These are phyloP conservation scores for Salinomyces thailandicus DNA, from an alignment of 2,329 filamentous ascomycete genomes.

Conservation along the genomic window DNA sequence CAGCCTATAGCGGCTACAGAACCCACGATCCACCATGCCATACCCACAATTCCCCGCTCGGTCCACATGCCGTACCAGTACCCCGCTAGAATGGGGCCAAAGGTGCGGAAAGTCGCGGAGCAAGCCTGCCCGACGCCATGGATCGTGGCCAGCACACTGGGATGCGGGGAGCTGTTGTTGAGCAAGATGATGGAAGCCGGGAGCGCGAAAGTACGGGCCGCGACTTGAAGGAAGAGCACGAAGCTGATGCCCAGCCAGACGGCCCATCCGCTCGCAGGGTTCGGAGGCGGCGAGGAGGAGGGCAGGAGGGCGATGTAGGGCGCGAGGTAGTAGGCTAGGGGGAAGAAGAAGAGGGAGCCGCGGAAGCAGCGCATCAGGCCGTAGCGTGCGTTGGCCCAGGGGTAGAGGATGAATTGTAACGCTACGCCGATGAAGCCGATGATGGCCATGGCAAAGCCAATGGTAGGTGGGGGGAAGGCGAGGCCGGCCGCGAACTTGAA, in stretches of 20 bases:
- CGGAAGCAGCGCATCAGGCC: slow-evolving; percentile 61
- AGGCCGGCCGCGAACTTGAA: slow-evolving; percentile 62
- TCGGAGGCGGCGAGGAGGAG: slow-evolving; percentile 35
- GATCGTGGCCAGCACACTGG: slow-evolving; percentile 46
- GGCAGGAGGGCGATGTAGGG: slow-evolving; percentile 64
- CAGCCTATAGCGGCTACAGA: slow-evolving; percentile 47
- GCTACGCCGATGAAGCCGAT: slow-evolving; percentile 66
- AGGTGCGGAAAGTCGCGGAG: slow-evolving; percentile 42
- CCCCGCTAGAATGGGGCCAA: slow-evolving; percentile 46
- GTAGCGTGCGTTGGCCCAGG: slow-evolving; percentile 52
- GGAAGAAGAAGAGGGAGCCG: slow-evolving; percentile 59
- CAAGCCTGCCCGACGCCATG: slow-evolving; percentile 50
- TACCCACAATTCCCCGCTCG: slow-evolving; percentile 44
- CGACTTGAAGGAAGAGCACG: slow-evolving; percentile 58
- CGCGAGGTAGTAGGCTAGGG: slow-evolving; percentile 56
- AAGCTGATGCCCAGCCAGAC: slow-evolving; percentile 57
- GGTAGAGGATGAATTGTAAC: slow-evolving; percentile 63
- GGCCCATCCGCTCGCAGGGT: slow-evolving; percentile 43
- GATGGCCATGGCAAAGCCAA: slow-evolving; percentile 69
- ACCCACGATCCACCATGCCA: slow-evolving; percentile 49
- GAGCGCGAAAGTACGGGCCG: slow-evolving; percentile 58
- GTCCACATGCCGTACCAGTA: slow-evolving; percentile 46
- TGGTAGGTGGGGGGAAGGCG: slow-evolving; percentile 57
- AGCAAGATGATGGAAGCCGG: slow-evolving; percentile 47
- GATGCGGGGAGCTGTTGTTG: slow-evolving; percentile 49